phyloP scores from a whole-genome alignment of 768 basidiomycete species.

The Pleurotus eryngii region DNA sequence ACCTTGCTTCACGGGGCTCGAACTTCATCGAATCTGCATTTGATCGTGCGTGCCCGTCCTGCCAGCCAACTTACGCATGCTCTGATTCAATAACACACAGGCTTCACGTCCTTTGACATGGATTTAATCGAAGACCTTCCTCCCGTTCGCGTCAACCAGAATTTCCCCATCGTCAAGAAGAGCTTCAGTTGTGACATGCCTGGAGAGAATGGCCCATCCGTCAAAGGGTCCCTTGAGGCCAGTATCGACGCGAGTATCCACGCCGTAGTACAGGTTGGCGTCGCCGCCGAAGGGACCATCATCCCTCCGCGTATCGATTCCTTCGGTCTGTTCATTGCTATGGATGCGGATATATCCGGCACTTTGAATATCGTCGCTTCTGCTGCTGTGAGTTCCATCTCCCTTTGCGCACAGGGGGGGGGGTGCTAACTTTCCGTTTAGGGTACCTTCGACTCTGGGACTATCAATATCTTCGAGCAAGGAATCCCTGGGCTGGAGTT shows the following conservation, averaged over 20 bases:
- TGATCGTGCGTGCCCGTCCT: slow-evolving; percentile 2
- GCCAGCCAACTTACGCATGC: background rate
- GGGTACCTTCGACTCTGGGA: slow-evolving; percentile 26
- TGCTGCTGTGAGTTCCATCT: slow-evolving; percentile 18
- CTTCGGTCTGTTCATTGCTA: slow-evolving; percentile 21
- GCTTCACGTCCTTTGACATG: slow-evolving; percentile 12
- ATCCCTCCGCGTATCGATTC: slow-evolving; percentile 28
- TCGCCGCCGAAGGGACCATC: slow-evolving; percentile 19
- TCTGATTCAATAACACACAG: slow-evolving; percentile 4
- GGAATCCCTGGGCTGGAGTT: slow-evolving; percentile 30
- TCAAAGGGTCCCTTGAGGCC: slow-evolving; percentile 13
- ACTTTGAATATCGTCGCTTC: slow-evolving; percentile 23
- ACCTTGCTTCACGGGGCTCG: background rate
- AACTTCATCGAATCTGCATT: background rate
- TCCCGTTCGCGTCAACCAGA: slow-evolving; percentile 17
- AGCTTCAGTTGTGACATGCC: slow-evolving; percentile 13
- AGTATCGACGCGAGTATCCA: slow-evolving; percentile 20
- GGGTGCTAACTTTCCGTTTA: background rate
- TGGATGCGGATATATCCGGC: slow-evolving; percentile 26
- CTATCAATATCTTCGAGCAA: slow-evolving; percentile 24
- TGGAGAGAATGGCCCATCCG: background rate
- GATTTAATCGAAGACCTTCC: slow-evolving; percentile 11
- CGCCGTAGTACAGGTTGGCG: slow-evolving; percentile 22
- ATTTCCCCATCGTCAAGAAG: slow-evolving; percentile 16
- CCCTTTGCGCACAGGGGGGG: too few relatives aligned